Base-by-base conservation (phyloP, 2,329 filamentous ascomycete species). In the Fusarium pilosicola region DNA sequence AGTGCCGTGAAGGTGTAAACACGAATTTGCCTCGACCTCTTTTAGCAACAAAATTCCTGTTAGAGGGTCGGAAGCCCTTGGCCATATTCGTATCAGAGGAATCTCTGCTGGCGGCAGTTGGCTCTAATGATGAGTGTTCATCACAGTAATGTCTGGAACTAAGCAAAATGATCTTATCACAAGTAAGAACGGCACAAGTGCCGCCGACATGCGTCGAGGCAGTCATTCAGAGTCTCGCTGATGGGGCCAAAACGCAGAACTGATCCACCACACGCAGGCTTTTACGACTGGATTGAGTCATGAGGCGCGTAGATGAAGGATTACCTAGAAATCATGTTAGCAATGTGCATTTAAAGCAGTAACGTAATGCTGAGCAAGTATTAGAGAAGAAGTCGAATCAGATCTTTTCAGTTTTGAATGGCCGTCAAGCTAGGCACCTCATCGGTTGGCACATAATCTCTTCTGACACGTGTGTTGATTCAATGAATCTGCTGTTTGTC, bases 331-430 rank as follows among this genome's bases (percentile, higher is more conserved):
- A 34, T 28, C 44, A 42, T 51, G 59, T 64, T 49, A 73, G 72
- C 41, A 51, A 55, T 28, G 66, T 70, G 52, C 13, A 46, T 24
- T 15, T 28, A 44, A 42, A 17, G 39, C 18, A n/a, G 17, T 15
- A 38, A 60, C 39, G 38, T 7, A 38, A 28, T 38, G 28, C 20
- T 18, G 51, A 59, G 28, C 36, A 49, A 30, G 36, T 24, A 34
- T 38, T 62, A 36, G 68, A 48, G 49, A 48, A 57, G 51, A 48
- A 65, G 68, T 73, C 68, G 71, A 76, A 86, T 93, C 91, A 93
- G 91, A 88, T 93, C 91, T 93, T 93, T 93, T 92, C 90, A 93
- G 90, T 92, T 89, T 87, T 81, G 77, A 78, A 78, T 79, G 78
- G 81, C 84, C 87, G 81, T 89, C 86, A 89, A 81, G 71, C 84